Base-by-base conservation (phyloP, 805 yeast species). In the Wickerhamomyces canadensis region DNA sequence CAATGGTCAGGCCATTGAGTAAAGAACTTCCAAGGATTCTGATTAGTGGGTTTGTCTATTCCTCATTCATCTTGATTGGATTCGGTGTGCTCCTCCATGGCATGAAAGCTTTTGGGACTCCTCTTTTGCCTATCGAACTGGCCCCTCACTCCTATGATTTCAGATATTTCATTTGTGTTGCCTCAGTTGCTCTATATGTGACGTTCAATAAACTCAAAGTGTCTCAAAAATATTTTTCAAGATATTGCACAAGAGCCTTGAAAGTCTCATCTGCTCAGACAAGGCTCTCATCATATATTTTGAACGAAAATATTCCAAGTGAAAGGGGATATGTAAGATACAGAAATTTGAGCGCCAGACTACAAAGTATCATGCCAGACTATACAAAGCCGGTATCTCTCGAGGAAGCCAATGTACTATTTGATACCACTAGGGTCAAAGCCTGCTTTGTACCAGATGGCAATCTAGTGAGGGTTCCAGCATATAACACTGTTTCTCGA, bases 371-470 rank as follows among this genome's bases (percentile, higher is more conserved):
- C 33, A 61, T 49, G 34, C 82, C 84, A 1, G 84, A 84, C 51
- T 83, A 67, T 48, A 36, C 73, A 1, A 57, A 59, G 8, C 93
- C 93, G 7, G 73, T 74, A 19, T 63, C 78, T 1, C 57, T 64
- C 3, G 48, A 49, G 3, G 74, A 71, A 33, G 79, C 83, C 0
- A 36, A 42, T 3, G 55, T 52, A 10, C 58, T 66, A 4, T 79
- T 80, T 48, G 51, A 57, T 9, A 61, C 61, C 4, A 61, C 68
- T 0, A 45, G 52, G 1, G 57, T 68, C 0, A 62, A 62, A 26
- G 78, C 83, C 0, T 78, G 75, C 33, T 83, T 83, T 53, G 77
- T 85, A 7, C 89, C 89, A 0, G 82, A 85, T 57, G 98, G 98
- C 4, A 65, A 67, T 33, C 82, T 75, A 50, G 76, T 89, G 24